Evolutionary conservation across 305 asterid species (phyloP).

Genomic region (Withania somnifera): DNA sequence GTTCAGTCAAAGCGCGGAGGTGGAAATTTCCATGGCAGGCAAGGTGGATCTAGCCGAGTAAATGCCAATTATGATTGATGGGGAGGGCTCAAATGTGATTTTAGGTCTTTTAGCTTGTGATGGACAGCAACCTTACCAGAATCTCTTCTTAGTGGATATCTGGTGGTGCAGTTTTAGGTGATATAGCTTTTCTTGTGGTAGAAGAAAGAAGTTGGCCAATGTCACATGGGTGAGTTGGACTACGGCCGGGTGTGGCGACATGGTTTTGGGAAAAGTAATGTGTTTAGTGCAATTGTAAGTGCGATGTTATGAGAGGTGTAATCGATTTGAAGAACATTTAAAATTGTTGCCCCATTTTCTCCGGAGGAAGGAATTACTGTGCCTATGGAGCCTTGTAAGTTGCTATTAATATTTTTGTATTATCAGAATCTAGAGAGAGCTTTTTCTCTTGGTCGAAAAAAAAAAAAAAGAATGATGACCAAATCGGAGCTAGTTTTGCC

Average conservation of each 20-base stretch:
- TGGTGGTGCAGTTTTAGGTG: constrained; percentile 17
- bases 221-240: constrained; percentile 34
- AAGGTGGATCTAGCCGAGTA: constrained; percentile 27
- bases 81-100: constrained; percentile 16
- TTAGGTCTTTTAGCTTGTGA: constrained; percentile 10
- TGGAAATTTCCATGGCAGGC: constrained; percentile 41
- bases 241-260: constrained; percentile 24
- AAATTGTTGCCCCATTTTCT: constrained; percentile 2
- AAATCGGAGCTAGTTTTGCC: not conserved
- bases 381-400: not conserved
- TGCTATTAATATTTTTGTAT: not conserved
- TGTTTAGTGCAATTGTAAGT: constrained; percentile 20
- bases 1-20: constrained; percentile 51
- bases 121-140: constrained; percentile 15
- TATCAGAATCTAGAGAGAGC: not conserved
- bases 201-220: constrained; percentile 23
- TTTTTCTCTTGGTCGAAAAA: not conserved
- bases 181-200: constrained; percentile 12
- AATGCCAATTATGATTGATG: constrained; percentile 36
- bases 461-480: not conserved
- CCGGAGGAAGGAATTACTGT: not conserved
- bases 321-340: constrained; percentile 22
- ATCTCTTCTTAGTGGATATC: constrained; percentile 20
- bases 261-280: constrained; percentile 23
- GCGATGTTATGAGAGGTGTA: constrained; percentile 28